Evolutionary conservation across 2,329 filamentous ascomycete species (phyloP), one percentile per base, ranked within the genome.

Genomic region (Aulographum hederae): DNA sequence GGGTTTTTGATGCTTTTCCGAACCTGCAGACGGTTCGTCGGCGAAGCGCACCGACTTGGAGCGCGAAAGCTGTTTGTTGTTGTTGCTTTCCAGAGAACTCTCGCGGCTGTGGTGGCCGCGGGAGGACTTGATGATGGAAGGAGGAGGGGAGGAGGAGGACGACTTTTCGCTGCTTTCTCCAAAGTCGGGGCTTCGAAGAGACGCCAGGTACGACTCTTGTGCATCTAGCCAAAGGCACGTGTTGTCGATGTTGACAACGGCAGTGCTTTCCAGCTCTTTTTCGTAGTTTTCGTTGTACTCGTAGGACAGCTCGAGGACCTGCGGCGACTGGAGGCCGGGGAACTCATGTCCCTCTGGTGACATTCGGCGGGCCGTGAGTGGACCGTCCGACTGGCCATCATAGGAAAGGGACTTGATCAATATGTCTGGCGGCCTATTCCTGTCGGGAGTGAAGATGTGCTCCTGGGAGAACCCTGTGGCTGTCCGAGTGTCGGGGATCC

Each of bases 141-240:
- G n/a, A n/a, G n/a, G n/a, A 45, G 42, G 37, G 72, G 63, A 2
- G 73, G 74, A 47, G 86, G 86, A 32, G 73, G 75, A 19, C 86
- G 79, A 0, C 69, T 71, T 58, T 85, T 86, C 56, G 79, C 81
- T 31, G 27, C 8, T 28, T 14, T 13, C 16, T 8, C 6, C 16
- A 17, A 17, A 8, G 11, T 13, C 15, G 21, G 10, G 10, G 10
- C 21, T 13, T 10, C 21, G 21, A 10, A 25, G 13, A 13, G 10
- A 10, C 8, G 27, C 8, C 10, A 28, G 8, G 35, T 91, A 89
- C 11, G 72, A 65, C 35, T 73, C 73, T 51, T 95, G 86, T 5
- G 82, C 78, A 43, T 73, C 61, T 18, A 95, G 67, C 86, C 86
- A 95, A 28, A 80, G 55, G 44, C 79, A 76, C 4, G 86, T 95